These are phyloP conservation scores for Fraxinus nigra DNA, from an alignment of 305 asterid genomes.

Conservation along the genomic window DNA sequence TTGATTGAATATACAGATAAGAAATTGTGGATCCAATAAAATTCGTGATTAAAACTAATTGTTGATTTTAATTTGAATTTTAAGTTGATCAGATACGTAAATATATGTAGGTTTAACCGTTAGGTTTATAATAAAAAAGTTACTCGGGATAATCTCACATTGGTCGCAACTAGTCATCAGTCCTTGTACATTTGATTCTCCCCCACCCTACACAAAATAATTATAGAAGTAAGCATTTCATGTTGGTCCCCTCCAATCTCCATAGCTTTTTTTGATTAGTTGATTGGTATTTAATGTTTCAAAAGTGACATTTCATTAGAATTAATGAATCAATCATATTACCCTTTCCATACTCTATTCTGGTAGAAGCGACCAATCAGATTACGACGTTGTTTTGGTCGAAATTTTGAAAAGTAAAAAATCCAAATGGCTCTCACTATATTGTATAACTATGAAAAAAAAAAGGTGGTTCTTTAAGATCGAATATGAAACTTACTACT, in stretches of 20 bases:
- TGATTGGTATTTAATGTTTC: constrained; percentile 9
- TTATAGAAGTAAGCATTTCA: neutral
- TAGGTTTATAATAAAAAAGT: too few relatives aligned
- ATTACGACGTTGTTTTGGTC: neutral
- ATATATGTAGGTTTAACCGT: too few relatives aligned
- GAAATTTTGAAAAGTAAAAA: too few relatives aligned
- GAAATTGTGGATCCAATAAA: too few relatives aligned
- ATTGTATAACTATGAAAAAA: too few relatives aligned
- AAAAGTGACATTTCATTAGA: constrained; percentile 16
- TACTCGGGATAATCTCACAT: neutral
- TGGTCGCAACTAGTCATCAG: neutral
- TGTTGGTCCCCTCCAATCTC: neutral
- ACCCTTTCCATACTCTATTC: neutral
- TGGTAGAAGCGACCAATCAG: neutral
- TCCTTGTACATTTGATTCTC: neutral
- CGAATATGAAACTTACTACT: too few relatives aligned
- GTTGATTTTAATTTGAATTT: too few relatives aligned
- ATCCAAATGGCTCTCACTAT: too few relatives aligned
- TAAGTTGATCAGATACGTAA: too few relatives aligned
- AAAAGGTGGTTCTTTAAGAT: too few relatives aligned
- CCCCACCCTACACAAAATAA: neutral
- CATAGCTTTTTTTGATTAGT: neutral
- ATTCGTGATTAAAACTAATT: too few relatives aligned
- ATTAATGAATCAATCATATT: constrained; percentile 12
- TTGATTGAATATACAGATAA: too few relatives aligned